Base-by-base conservation (phyloP, 805 yeast species). In the Candida ponderosae region DNA sequence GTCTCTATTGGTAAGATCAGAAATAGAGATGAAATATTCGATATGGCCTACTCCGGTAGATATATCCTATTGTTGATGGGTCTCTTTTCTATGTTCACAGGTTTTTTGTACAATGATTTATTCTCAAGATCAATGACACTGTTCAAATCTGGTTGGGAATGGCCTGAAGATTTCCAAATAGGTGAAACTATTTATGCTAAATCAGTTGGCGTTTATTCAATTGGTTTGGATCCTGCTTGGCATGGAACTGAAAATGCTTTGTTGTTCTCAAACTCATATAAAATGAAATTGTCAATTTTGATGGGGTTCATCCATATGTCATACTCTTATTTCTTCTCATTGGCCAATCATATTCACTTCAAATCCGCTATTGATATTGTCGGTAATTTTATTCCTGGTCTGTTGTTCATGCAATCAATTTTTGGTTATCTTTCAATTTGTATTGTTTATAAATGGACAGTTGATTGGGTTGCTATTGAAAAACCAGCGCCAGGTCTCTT, bases 271-370 rank as follows among this genome's bases (percentile, higher is more conserved):
- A 93, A 93, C 66, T 89, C 97, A 3, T 93, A 86, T 66, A 93
- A 93, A 70, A 93, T 93, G 99, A 93, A 93, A 61, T 69, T 93
- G 43, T 88, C 97, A 3, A 81, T 93, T 40, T 69, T 93, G 47
- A 82, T 93, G 89, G 99, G 99, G 4, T 90, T 81, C 62, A 62
- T 74, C 33, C 99, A 93, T 64, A 93, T 93, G 99, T 65, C 89
- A 11, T 93, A 90, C 62, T 85, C 96, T 4, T 81, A 76, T 55
- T 57, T 77, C 59, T 88, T 89, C 54, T 87, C 97, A 17, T 72
- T 84, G 45, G 89, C 84, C 39, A 93, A 93, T 60, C 80, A 81
- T 50, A 50, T 74, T 26, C 73, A 72, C 56, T 86, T 77, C 67
- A 65, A 78, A 31, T 80, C 88, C 28, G 58, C 59, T 34, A 77